Base-by-base conservation (phyloP, 2,329 filamentous ascomycete genomes). In the Neospermospora avenae region DNA sequence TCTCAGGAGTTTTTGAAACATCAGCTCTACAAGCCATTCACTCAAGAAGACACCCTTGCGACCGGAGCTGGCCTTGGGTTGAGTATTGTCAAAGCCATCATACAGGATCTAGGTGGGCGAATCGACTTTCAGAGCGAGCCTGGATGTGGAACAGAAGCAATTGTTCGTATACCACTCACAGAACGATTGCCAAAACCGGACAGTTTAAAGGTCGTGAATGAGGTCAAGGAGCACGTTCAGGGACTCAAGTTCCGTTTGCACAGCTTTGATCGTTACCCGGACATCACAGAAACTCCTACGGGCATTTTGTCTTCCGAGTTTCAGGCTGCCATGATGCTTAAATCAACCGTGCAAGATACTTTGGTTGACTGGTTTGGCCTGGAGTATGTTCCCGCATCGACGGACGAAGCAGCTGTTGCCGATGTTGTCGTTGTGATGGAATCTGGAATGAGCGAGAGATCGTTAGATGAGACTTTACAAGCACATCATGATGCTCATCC, bases 21-120 rank as follows among this genome's bases (percentile, higher is more conserved):
- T 14, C 79, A 81, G 16, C 73, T 88, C 0, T 89, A 84, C 66
- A 82, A 81, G 0, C 84, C 85, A 0, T 88, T 88, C 62, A 75
- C 78, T 0, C 86, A 89, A 64, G 86, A 89, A 67, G 81, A 87
- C 58, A 76, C 78, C 0, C 73, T 89, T 18, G 79, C 83, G 2
- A 79, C 80, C 4, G 86, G 85, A 0, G 84, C 83, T 0, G 86
- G 85, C 0, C 74, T 89, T 0, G 86, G 86, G 0, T 72, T 89
- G 41, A 84, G 82, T 16, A 85, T 89, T 13, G 85, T 89, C 24
- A 79, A 79, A 41, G 77, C 78, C 55, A 83, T 89, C 37, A 80
- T 88, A 16, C 79, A 81, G 49, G 80, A 83, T 25, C 74, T 89
- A 0, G 78, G 80, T 28, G 86, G 86, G 0, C 78, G 75, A 6